Percentiles rank a stretch among this genome's conserved stretches.
phyloP scores from a whole-genome alignment of 2,329 filamentous ascomycete genomes.

The Claviceps sp. region DNA sequence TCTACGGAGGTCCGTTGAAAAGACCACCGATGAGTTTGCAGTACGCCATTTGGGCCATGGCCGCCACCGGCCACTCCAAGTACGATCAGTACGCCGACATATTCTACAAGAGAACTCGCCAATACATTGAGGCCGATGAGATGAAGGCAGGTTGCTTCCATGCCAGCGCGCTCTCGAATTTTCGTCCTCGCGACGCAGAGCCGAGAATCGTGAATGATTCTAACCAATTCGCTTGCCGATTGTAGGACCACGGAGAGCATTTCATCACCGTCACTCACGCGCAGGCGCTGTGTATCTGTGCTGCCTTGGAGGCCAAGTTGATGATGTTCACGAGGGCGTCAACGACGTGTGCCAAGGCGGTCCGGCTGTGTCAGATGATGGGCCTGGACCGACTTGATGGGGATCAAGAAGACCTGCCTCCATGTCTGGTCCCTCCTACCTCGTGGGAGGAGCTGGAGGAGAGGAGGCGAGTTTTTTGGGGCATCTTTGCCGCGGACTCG shows the following conservation, averaged over 20 bases:
- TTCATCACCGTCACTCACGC: conserved; percentile 69
- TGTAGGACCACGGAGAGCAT: conserved; percentile 57
- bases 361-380: conserved; percentile 69
- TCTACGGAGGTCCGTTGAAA: conserved; percentile 58
- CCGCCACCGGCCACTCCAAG: conserved; percentile 56
- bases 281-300: conserved; percentile 66
- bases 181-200: not conserved
- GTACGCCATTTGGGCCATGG: conserved; percentile 80
- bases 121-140: conserved; percentile 74
- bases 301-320: conserved; percentile 68
- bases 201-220: not conserved
- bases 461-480: conserved; percentile 75
- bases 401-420: conserved; percentile 50
- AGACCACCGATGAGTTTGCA: conserved; percentile 71
- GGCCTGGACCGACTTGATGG: conserved; percentile 68
- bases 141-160: conserved; percentile 43
- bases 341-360: conserved; percentile 61
- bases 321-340: conserved; percentile 80
- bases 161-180: not conserved
- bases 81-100: conserved; percentile 60
- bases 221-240: not conserved
- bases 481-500: conserved; percentile 66
- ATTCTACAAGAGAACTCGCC: conserved; percentile 70
- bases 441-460: conserved; percentile 72
- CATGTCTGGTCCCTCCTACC: conserved; percentile 56